Evolutionary conservation across 2,329 filamentous ascomycete species (phyloP), one percentile per base, ranked within the genome.

Genomic region (Curvularia sp.): DNA sequence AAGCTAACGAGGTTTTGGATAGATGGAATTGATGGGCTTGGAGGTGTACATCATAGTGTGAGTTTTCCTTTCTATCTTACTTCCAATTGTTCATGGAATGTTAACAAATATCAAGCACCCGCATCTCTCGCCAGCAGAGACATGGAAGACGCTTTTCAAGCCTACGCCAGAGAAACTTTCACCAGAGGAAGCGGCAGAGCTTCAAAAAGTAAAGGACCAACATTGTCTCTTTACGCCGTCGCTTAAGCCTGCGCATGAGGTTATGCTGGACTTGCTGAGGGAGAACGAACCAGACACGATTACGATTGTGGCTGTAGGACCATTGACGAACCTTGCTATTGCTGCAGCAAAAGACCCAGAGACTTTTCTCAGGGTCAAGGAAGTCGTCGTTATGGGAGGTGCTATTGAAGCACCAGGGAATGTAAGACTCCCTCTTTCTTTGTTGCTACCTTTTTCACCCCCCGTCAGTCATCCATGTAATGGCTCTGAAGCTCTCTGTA

Each of bases 331-430:
- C 74, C 80, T 97, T 28, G 95, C 95, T 1, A 79, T 96, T 25
- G 95, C 95, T 3, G 93, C 95, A 2, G 88, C 92, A 13, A 87
- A 92, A 70, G 94, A 98, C 67, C 89, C 93, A 0, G 92, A 94
- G 77, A 89, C 93, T 0, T 97, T 99, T 77, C 83, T 99, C 54
- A 87, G 88, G 42, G 91, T 88, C 48, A 96, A 96, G 76, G 93
- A 98, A 77, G 85, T 99, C 3, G 89, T 97, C 3, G 91, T 97
- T 46, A 99, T 99, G 95, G 95, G 94, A 58, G 95, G 95, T 59
- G 89, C 91, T 23, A 85, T 99, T 53, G 83, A 90, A 58, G 80
- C 87, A 43, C 84, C 88, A 49, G 95, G 95, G 67, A 99, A 99
- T 77, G 81, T 83, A 76, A 70, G 69, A 18, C 6, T 18, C 13